Evolutionary conservation across 495 filamentous ascomycete species (phyloP).

Genomic region (Ramalina intermedia): DNA sequence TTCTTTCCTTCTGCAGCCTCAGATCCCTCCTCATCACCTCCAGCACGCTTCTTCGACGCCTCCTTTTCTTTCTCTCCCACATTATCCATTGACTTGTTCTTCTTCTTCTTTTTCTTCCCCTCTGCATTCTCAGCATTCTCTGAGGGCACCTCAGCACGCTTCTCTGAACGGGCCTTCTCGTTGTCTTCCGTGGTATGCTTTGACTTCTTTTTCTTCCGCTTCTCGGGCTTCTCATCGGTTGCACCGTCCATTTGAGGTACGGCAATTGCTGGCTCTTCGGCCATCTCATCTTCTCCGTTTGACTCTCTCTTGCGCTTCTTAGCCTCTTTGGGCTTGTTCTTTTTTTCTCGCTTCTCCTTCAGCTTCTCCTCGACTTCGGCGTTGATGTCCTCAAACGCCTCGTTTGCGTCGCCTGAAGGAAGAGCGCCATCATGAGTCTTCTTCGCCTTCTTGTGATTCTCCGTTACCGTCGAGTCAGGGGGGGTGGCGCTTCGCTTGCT

Average conservation of each 20-base stretch:
- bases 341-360: slow-evolving; percentile 22
- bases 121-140: not conserved
- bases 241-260: not conserved
- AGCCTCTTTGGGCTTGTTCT: slow-evolving; percentile 11
- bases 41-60: slow-evolving; percentile 2
- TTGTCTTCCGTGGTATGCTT: not conserved
- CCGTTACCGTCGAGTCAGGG: slow-evolving; percentile 4
- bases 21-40: not conserved
- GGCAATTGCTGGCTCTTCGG: not conserved
- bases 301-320: slow-evolving; percentile 24
- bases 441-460: slow-evolving; percentile 16
- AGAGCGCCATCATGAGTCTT: slow-evolving; percentile 6
- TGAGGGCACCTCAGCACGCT: not conserved
- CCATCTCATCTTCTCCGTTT: slow-evolving; percentile 1
- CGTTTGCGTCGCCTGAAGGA: not conserved
- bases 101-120: slow-evolving; percentile 12
- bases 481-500: slow-evolving; percentile 7
- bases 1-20: slow-evolving; percentile 5
- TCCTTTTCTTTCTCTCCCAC: not conserved
- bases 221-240: not conserved
- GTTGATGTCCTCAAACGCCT: slow-evolving; percentile 23
- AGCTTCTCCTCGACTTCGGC: slow-evolving; percentile 23
- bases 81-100: slow-evolving; percentile 2
- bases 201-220: slow-evolving; percentile 3
- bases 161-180: not conserved